A percentile compares a stretch with the other conserved stretches of the same genome.
Evolutionary conservation across 2,329 filamentous ascomycete species (phyloP).

Genomic region (Xylariaceae sp.): DNA sequence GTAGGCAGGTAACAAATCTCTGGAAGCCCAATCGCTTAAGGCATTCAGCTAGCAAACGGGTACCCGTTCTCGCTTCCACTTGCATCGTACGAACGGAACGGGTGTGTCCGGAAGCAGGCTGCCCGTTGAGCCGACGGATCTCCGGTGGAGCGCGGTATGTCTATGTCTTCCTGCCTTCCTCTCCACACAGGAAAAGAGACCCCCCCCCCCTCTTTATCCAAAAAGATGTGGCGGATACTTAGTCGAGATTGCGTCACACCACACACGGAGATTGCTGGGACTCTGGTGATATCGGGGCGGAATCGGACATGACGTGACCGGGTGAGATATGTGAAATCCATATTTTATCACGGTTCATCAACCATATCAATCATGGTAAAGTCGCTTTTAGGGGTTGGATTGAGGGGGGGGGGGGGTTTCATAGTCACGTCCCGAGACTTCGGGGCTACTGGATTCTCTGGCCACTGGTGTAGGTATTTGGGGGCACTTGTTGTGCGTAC

Average conservation of each 20-base stretch:
- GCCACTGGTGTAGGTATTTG: background rate
- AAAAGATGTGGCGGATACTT: background rate
- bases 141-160: conserved; percentile 3
- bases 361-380: background rate
- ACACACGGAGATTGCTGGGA: conserved; percentile 14
- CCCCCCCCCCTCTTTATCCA: no score
- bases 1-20: no score
- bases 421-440: conserved; percentile 20
- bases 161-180: background rate
- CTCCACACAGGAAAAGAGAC: background rate
- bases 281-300: conserved; percentile 15
- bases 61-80: conserved; percentile 1
- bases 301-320: conserved; percentile 14
- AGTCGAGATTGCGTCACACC: conserved; percentile 15
- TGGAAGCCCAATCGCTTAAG: no score
- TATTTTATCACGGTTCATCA: conserved; percentile 5
- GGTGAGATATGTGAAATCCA: conserved; percentile 1
- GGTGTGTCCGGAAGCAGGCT: conserved; percentile 11
- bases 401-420: no score
- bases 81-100: background rate
- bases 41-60: no score
- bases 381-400: conserved; percentile 4
- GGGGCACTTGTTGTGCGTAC: no score
- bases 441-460: conserved; percentile 13
- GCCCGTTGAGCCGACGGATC: conserved; percentile 15